phyloP scores from a whole-genome alignment of 306 rosid species.

The Prunus persica region Prunus_persica_NCBIv2 NC_034014.1:11815001-11815500 shows the following conservation, averaged over 20 bases:
- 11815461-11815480: constrained; percentile 7
- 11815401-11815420: background rate
- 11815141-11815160: no score
- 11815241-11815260: no score
- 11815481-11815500: background rate
- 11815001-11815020: constrained; percentile 60
- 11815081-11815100: no score
- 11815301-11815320: constrained; percentile 11
- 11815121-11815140: no score
- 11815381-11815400: background rate
- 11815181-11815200: no score
- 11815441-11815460: constrained; percentile 1
- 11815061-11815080: no score
- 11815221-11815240: no score
- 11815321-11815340: background rate
- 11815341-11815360: background rate
- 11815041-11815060: no score
- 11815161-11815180: no score
- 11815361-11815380: background rate
- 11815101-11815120: no score
- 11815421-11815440: constrained; percentile 3
- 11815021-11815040: constrained; percentile 17
- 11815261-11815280: no score
- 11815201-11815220: no score
- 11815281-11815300: background rate